Evolutionary conservation across 768 basidiomycete species (phyloP).

Genomic region (Favolaschia claudopus): DNA sequence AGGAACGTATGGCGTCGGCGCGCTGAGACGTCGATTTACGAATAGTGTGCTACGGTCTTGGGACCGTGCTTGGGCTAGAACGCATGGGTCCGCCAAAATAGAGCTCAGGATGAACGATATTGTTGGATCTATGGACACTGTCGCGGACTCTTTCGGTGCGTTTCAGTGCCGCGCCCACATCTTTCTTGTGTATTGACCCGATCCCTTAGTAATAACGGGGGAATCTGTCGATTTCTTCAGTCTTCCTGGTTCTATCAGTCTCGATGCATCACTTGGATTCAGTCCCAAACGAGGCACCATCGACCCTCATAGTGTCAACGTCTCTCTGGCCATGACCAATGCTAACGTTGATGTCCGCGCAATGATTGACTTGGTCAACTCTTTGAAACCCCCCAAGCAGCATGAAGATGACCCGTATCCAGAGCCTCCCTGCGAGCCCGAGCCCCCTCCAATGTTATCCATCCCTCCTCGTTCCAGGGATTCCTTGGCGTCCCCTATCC

Average conservation of each 20-base stretch:
- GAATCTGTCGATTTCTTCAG: constrained; percentile 16
- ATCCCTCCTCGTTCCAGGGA: constrained; percentile 12
- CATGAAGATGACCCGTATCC: too few species aligned
- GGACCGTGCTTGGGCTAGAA: constrained; percentile 73
- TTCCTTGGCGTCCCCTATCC: constrained; percentile 18
- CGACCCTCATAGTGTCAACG: constrained; percentile 23
- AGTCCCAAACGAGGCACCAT: constrained; percentile 20
- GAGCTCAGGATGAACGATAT: constrained; percentile 57
- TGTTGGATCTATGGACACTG: constrained; percentile 47
- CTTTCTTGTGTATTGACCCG: background rate
- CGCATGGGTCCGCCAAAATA: constrained; percentile 63
- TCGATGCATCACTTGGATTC: constrained; percentile 21
- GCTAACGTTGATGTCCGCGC: constrained; percentile 20
- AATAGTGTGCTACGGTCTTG: constrained; percentile 70
- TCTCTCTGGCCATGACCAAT: constrained; percentile 14
- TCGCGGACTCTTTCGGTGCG: constrained; percentile 37
- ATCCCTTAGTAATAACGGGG: background rate
- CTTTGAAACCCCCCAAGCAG: constrained; percentile 11
- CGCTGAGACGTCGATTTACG: constrained; percentile 69
- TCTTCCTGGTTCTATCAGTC: constrained; percentile 25
- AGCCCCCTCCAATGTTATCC: constrained; percentile 3
- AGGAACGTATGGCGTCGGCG: constrained; percentile 57
- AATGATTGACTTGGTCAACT: constrained; percentile 14
- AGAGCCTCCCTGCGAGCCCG: background rate
- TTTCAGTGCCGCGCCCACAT: constrained; percentile 9